Evolutionary conservation across 1,139 yeast species (phyloP).

Genomic region (Magnusiomyces ingens): DNA sequence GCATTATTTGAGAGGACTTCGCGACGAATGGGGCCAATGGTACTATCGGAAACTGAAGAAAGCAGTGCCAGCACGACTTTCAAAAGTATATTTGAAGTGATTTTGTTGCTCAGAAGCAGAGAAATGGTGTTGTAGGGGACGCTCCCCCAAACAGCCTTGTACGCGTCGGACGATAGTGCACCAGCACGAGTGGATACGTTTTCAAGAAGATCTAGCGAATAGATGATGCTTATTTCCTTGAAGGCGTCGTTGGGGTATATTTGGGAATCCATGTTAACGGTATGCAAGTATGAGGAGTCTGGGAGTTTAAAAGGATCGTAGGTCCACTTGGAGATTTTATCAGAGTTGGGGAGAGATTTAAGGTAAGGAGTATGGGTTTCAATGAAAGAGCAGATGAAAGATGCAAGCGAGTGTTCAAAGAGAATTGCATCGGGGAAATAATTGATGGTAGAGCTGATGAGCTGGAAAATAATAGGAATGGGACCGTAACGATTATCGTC

Average conservation of each 20-base stretch:
- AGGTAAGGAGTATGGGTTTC: neutral
- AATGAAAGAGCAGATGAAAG: neutral
- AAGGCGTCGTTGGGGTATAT: slow-evolving; percentile 1
- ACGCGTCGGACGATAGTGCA: neutral
- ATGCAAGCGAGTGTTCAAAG: neutral
- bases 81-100: neutral
- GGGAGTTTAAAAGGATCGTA: neutral
- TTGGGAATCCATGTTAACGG: neutral
- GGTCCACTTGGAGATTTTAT: neutral
- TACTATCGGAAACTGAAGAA: neutral
- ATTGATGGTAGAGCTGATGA: neutral
- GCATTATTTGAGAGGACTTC: neutral
- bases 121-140: neutral
- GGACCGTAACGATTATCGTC: neutral
- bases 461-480: slow-evolving; percentile 1
- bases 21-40: neutral
- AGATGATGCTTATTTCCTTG: neutral
- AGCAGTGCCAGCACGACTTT: neutral
- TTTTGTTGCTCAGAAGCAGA: neutral
- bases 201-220: neutral
- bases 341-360: neutral
- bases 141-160: neutral
- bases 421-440: neutral
- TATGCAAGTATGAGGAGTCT: neutral
- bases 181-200: neutral